Evolutionary conservation across 2,329 filamentous ascomycete genomes (phyloP).

Genomic region (Waltergamsia citrina): DNA sequence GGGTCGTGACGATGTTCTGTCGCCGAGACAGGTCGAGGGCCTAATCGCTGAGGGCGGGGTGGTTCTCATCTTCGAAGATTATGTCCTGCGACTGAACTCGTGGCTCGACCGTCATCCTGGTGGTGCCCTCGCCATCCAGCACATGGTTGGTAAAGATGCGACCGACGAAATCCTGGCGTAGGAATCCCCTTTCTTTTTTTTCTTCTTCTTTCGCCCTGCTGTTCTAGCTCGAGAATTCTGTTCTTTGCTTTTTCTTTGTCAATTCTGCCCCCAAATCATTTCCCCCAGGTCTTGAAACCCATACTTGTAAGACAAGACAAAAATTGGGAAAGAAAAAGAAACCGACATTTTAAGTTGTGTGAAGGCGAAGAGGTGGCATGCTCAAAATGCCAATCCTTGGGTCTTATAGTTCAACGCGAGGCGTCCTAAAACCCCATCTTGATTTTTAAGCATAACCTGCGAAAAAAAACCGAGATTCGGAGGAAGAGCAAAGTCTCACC

Average conservation of each 20-base stretch:
- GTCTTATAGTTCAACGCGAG: too few species aligned
- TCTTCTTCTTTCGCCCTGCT: background rate
- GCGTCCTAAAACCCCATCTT: too few species aligned
- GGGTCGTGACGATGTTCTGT: conserved; percentile 32
- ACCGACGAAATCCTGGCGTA: conserved; percentile 51
- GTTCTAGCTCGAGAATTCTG: background rate
- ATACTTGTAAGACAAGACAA: too few species aligned
- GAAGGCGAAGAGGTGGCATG: too few species aligned
- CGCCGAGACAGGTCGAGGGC: conserved; percentile 33
- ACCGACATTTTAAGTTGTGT: too few species aligned
- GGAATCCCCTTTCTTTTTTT: conserved; percentile 8
- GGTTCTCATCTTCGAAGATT: conserved; percentile 46
- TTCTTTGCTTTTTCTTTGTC: background rate
- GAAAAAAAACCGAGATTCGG: too few species aligned
- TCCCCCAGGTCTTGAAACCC: too few species aligned
- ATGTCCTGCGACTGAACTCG: conserved; percentile 42
- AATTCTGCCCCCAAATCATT: too few species aligned
- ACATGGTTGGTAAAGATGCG: conserved; percentile 52
- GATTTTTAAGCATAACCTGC: too few species aligned
- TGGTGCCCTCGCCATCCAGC: conserved; percentile 46
- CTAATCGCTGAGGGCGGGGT: conserved; percentile 44
- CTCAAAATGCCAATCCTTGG: too few species aligned
- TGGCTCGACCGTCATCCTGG: conserved; percentile 53
- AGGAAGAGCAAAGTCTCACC: too few species aligned
- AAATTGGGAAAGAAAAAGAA: too few species aligned